Evolutionary conservation across 2,329 filamentous ascomycete genomes (phyloP).

Genomic region (Fusarium aywerte): DNA sequence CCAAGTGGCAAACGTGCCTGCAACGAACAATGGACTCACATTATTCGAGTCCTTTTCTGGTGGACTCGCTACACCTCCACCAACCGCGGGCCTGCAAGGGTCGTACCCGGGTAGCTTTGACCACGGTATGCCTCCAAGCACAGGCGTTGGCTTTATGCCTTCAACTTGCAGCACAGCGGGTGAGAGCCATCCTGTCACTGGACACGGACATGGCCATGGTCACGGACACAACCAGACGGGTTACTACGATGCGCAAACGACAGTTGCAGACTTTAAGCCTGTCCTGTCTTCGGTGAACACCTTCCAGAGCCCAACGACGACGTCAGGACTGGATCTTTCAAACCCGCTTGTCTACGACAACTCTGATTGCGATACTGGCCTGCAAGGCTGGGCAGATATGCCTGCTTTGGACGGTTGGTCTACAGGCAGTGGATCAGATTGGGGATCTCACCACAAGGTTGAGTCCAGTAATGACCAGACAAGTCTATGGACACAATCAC

Average conservation of each 20-base stretch:
- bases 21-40: slow-evolving; percentile 51
- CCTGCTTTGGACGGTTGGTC: slow-evolving; percentile 52
- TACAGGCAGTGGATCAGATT: slow-evolving; percentile 47
- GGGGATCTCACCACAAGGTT: slow-evolving; percentile 49
- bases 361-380: slow-evolving; percentile 46
- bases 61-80: slow-evolving; percentile 67
- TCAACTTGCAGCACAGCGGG: slow-evolving; percentile 44
- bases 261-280: slow-evolving; percentile 52
- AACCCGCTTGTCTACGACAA: slow-evolving; percentile 52
- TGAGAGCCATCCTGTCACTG: slow-evolving; percentile 40
- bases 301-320: slow-evolving; percentile 45
- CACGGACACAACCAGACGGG: slow-evolving; percentile 43
- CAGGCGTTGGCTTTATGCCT: slow-evolving; percentile 49
- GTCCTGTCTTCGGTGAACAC: slow-evolving; percentile 47
- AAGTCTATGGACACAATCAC: slow-evolving; percentile 52
- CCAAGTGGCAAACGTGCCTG: slow-evolving; percentile 50
- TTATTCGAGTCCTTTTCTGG: slow-evolving; percentile 63
- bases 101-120: slow-evolving; percentile 61
- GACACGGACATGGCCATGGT: slow-evolving; percentile 32
- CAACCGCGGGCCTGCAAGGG: slow-evolving; percentile 62
- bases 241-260: slow-evolving; percentile 50
- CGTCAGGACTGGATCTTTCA: slow-evolving; percentile 49
- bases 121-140: slow-evolving; percentile 47
- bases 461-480: slow-evolving; percentile 45
- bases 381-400: slow-evolving; percentile 56